These are phyloP conservation scores for Aspergillus candidus DNA, from an alignment of 2,329 filamentous ascomycete species.

Conservation along the genomic window DNA sequence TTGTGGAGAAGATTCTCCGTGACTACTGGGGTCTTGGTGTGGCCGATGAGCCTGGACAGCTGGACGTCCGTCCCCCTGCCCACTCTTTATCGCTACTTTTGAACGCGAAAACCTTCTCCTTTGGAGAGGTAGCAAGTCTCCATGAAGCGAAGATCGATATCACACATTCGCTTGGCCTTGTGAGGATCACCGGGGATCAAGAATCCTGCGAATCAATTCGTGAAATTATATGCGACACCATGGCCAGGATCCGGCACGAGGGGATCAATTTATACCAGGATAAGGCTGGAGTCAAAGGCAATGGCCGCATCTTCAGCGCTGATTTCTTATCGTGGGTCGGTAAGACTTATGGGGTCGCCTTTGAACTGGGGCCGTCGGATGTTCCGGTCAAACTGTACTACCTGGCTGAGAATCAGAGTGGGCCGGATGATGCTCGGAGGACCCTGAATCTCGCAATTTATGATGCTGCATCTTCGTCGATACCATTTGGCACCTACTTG, in stretches of 20 bases:
- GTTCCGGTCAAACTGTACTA: slow-evolving; percentile 26
- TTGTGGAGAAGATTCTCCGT: slow-evolving; percentile 33
- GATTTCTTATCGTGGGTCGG: slow-evolving; percentile 31
- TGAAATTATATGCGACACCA: slow-evolving; percentile 28
- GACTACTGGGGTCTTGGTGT: slow-evolving; percentile 35
- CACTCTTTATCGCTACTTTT: slow-evolving; percentile 26
- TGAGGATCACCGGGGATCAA: slow-evolving; percentile 32
- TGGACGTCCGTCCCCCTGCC: slow-evolving; percentile 29
- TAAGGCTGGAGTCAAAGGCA: slow-evolving; percentile 9
- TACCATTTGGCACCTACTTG: slow-evolving; percentile 32
- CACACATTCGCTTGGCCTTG: slow-evolving; percentile 25
- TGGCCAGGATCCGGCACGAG: slow-evolving; percentile 25
- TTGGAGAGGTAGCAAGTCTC: slow-evolving; percentile 31
- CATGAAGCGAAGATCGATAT: slow-evolving; percentile 34
- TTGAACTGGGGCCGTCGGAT: slow-evolving; percentile 16
- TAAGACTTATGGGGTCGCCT: slow-evolving; percentile 25
- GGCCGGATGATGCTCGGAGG: slow-evolving; percentile 29
- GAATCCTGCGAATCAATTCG: slow-evolving; percentile 28
- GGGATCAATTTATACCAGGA: slow-evolving; percentile 20
- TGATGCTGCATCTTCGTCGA: slow-evolving; percentile 12
- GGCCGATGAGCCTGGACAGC: slow-evolving; percentile 29
- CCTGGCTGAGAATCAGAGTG: slow-evolving; percentile 25
- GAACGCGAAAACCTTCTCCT: slow-evolving; percentile 29
- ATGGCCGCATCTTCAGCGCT: slow-evolving; percentile 14
- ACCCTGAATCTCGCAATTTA: slow-evolving; percentile 28